Conservation (phyloP, 2,329 filamentous ascomycete species). For the Xylaria multiplex region DNA sequence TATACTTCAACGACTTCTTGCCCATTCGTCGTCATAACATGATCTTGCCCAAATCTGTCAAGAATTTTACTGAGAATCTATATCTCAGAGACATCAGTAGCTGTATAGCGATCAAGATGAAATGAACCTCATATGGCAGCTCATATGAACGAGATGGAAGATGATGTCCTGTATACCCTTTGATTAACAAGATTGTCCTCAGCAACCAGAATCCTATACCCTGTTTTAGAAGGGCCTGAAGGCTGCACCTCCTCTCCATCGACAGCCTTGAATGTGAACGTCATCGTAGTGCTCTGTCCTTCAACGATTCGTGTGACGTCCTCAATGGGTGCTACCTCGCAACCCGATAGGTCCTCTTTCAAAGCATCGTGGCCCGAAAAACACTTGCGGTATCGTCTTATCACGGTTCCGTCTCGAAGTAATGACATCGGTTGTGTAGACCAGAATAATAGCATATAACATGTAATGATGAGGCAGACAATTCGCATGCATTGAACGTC, state of each 20-base stretch:
- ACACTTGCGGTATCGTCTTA: not conserved
- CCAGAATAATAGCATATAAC: not conserved
- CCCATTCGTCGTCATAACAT: constrained; percentile 15
- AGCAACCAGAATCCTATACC: constrained; percentile 10
- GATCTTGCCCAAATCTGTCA: constrained; percentile 17
- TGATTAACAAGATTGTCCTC: constrained; percentile 11
- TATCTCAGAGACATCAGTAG: constrained; percentile 2
- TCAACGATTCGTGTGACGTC: constrained; percentile 8
- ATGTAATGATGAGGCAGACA: not conserved
- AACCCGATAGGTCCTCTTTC: not conserved
- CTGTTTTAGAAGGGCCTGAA: not conserved
- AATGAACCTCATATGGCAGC: not conserved
- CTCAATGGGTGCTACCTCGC: constrained; percentile 19
- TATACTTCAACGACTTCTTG: constrained; percentile 12
- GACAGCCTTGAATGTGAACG: constrained; percentile 24
- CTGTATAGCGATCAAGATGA: not conserved
- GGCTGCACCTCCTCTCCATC: constrained; percentile 13
- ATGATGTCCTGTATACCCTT: not conserved
- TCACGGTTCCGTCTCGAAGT: constrained; percentile 21
- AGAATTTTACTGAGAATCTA: constrained; percentile 9
- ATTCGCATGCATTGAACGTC: not conserved
- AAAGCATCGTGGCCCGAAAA: not conserved
- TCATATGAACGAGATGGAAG: not conserved
- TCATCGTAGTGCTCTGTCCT: constrained; percentile 13
- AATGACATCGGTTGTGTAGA: constrained; percentile 3